Conservation (phyloP, 208 protist genomes). For the Wallacemonas sp. region DNA sequence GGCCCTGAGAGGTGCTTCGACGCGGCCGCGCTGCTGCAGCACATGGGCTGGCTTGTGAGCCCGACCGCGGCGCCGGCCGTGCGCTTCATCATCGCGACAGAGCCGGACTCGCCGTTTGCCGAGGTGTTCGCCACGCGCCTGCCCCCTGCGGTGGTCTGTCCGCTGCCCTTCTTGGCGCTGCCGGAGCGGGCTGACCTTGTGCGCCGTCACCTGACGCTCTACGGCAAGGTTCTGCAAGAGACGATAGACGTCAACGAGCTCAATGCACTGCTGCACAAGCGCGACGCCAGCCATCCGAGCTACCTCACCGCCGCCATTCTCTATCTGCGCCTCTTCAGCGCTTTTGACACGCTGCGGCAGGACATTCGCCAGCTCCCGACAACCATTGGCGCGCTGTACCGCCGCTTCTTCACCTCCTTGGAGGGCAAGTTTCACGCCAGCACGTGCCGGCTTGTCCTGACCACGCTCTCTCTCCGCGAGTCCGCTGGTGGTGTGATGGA, state of each 20-base stretch:
- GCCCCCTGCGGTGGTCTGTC: slow-evolving; percentile 32
- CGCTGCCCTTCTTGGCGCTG: slow-evolving; percentile 47
- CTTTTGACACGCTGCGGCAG: slow-evolving; percentile 70
- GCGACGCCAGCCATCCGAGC: slow-evolving; percentile 53
- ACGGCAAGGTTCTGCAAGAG: slow-evolving; percentile 84
- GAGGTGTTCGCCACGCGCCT: slow-evolving; percentile 50
- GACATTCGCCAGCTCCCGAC: slow-evolving; percentile 73
- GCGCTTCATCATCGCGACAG: slow-evolving; percentile 62
- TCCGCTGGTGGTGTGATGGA: slow-evolving; percentile 74
- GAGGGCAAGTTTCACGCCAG: slow-evolving; percentile 51
- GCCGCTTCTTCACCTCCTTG: slow-evolving; percentile 50
- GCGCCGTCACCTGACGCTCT: slow-evolving; percentile 64
- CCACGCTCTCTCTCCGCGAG: slow-evolving; percentile 58
- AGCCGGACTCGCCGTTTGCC: slow-evolving; percentile 29
- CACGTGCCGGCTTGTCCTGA: slow-evolving; percentile 63
- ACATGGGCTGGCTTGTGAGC: slow-evolving; percentile 50
- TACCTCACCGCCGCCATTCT: slow-evolving; percentile 76
- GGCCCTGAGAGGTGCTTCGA: slow-evolving; percentile 65
- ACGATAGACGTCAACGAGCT: slow-evolving; percentile 68
- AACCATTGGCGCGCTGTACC: slow-evolving; percentile 50
- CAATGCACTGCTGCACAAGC: slow-evolving; percentile 69
- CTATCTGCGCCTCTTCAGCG: slow-evolving; percentile 84
- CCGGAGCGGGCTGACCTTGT: slow-evolving; percentile 74
- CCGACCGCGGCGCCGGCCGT: slow-evolving; percentile 40
- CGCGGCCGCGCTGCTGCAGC: slow-evolving; percentile 46